Base-by-base conservation (phyloP, 1,284 basidiomycete species). In the Cystobasidium sp. region DNA sequence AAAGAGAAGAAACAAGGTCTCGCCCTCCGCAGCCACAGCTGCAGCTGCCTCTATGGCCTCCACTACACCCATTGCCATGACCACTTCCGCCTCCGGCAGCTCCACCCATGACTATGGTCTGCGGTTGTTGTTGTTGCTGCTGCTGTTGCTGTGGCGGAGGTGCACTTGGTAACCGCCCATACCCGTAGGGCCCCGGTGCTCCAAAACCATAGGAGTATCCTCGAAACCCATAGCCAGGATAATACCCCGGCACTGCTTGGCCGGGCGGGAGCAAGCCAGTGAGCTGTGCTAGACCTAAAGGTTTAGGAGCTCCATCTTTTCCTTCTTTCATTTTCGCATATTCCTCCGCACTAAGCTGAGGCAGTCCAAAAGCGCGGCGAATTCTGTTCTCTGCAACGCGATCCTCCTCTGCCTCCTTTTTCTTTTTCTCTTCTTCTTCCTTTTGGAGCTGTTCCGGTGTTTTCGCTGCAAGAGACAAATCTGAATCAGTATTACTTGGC, bases 361-460 rank as follows among this genome's bases (percentile, higher is more conserved):
- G 66, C 43, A 68, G 53, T 0, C 66, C 66, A 44, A 58, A 55
- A 8, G 39, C 31, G 12, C 53, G 31, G 5, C 66, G 51, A 41
- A 68, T 58, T 18, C 39, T 52, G 31, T 68, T 68, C 14, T 44
- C 66, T 22, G 52, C 53, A 3, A 7, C 18, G 9, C 52, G 52
- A 16, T 44, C 24, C 31, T 68, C 53, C 31, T 56, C 66, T 22
- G 37, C 53, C 31, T 58, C 66, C 20, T 68, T 68, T 37, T 68
- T 68, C 52, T 68, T 68, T 7, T 68, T 68, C 1, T 58, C 66
- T 37, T 68, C 53, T 31, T 55, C 66, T 14, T 56, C 66, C 31
- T 68, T 58, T 16, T 43, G 37, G 12, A 44, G 8, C 22, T 68
- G 10, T 37, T 68, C 66, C 12, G 31, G 46, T 7, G 52, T 31